These are phyloP conservation scores for Anaeramoeba flamelloides DNA, from an alignment of 78 protist genomes.

Conservation along the genomic window DNA sequence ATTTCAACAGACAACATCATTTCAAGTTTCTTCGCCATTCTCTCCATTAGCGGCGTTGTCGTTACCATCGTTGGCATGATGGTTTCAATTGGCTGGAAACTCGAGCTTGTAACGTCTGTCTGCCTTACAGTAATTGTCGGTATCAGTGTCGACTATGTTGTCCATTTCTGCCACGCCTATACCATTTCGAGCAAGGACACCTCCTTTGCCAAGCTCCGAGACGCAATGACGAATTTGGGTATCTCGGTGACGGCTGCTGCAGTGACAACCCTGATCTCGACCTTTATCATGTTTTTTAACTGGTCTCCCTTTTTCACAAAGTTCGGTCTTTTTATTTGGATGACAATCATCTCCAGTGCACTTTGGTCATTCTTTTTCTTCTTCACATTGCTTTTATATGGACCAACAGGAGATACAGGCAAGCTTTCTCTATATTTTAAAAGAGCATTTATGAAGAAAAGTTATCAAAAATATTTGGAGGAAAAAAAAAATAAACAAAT, in stretches of 20 bases:
- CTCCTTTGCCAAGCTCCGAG: background rate
- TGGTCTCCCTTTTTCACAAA: conserved; percentile 4
- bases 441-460: too few relatives aligned
- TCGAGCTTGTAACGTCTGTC: conserved; percentile 7
- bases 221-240: conserved; percentile 10
- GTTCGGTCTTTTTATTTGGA: conserved; percentile 15
- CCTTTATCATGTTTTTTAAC: conserved; percentile 4
- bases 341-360: conserved; percentile 9
- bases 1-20: background rate
- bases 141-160: conserved; percentile 12
- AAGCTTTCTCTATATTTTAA: too few relatives aligned
- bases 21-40: background rate
- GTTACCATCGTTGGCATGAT: background rate
- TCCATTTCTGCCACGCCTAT: conserved; percentile 8
- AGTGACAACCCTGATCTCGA: conserved; percentile 6
- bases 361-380: conserved; percentile 16
- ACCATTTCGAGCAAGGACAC: background rate
- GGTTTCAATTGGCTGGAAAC: conserved; percentile 1
- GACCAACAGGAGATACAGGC: too few relatives aligned
- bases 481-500: too few relatives aligned
- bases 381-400: background rate
- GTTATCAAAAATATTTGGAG: too few relatives aligned
- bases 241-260: conserved; percentile 5
- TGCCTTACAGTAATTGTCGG: conserved; percentile 19
- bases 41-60: conserved; percentile 15